Base-by-base conservation (phyloP, 2,329 filamentous ascomycete genomes). In the Paraphaeosphaeria sporulosa region DNA sequence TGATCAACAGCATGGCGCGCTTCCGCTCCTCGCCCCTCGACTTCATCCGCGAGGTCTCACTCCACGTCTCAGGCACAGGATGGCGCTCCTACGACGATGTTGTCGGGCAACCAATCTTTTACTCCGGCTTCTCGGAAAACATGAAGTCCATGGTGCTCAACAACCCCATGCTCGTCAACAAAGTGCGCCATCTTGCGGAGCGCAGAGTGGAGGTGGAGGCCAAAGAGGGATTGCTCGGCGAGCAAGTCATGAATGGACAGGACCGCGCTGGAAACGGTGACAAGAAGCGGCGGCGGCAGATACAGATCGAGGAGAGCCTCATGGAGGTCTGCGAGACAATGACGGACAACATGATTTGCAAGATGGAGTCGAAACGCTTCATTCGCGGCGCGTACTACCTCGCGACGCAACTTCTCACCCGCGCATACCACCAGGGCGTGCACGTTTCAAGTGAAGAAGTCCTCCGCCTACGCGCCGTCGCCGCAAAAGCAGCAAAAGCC, bases 261-360 rank as follows among this genome's bases (percentile, higher is more conserved):
- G 57, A 34, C 21, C 50, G 62, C 12, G 61, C 63, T n/a, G 64
- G 63, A 86, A 57, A 86, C 84, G 58, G 86, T 86, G 68, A 86
- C 93, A 61, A 56, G 57, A 72, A 63, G 54, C 86, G 90, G 70
- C 83, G 83, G 52, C 88, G 88, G 62, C 83, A 95, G 54, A 85
- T 87, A 54, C 87, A 90, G 69, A 87, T 98, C 58, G 89, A 93
- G 72, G 83, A 84, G 40, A 89, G 89, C 59, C 81, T 99, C 48
- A 85, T 88, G 57, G 89, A 97, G 72, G 89, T 97, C 4, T 91
- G 92, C 4, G 92, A 95, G 64, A 89, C 90, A 66, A 89, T 95
- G 86, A 92, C 93, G 25, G 93, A 97, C 73, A 88, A 90, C 64
- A 98, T 99, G 95, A 97, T 99, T 63, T 98, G 94, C 86, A 99